Percentiles rank a stretch among this genome's conserved stretches.
These are phyloP conservation scores for Cyclaneusma minus DNA, from an alignment of 2,329 filamentous ascomycete species.

Conservation along the genomic window DNA sequence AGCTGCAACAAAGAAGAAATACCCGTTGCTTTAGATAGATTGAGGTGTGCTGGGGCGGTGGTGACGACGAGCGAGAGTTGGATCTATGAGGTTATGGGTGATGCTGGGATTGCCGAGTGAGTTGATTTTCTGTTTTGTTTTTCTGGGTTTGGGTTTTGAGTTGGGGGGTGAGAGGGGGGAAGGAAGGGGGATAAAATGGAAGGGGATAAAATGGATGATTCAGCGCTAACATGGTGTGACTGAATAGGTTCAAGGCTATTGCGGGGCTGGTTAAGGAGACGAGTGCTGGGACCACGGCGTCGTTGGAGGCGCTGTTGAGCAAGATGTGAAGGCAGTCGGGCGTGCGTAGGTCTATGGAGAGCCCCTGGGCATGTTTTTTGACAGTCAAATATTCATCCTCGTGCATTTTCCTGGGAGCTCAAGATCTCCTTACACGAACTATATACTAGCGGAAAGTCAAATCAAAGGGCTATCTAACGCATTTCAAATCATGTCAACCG, in stretches of 20 bases:
- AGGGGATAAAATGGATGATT: constrained; percentile 3
- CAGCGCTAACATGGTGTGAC: no score
- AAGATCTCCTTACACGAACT: no score
- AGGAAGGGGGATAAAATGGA: no score
- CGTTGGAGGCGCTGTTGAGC: constrained; percentile 49
- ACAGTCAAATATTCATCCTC: no score
- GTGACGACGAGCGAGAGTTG: constrained; percentile 83
- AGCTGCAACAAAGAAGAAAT: constrained; percentile 77
- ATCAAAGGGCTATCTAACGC: no score
- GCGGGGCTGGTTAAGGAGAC: constrained; percentile 68
- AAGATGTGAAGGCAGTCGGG: no score
- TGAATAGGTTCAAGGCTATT: constrained; percentile 48
- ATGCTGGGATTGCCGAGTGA: constrained; percentile 50
- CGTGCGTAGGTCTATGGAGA: no score
- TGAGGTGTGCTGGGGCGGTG: constrained; percentile 60
- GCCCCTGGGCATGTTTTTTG: no score
- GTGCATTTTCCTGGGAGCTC: no score
- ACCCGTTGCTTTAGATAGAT: constrained; percentile 56
- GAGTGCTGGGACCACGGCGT: constrained; percentile 51
- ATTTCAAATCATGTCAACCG: no score
- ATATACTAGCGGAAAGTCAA: no score
- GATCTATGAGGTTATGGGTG: constrained; percentile 78
- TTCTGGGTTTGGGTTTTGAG: constrained; percentile 3
- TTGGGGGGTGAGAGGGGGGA: no score
- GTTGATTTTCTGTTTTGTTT: constrained; percentile 8